phyloP scores from a whole-genome alignment of 208 protist genomes.

The Sergeia podlipaevii region DNA sequence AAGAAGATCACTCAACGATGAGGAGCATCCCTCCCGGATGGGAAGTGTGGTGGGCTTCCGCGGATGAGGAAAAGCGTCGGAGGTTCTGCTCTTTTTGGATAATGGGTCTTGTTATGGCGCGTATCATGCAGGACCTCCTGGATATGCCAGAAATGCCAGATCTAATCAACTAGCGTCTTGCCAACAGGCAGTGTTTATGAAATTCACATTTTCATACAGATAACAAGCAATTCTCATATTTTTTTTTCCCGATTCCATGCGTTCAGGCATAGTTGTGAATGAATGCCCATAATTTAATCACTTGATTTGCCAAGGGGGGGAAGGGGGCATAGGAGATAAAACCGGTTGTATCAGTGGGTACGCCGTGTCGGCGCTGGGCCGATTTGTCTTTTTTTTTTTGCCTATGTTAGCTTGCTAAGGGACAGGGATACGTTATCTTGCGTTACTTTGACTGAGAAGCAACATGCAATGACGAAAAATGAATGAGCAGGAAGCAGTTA shows the following conservation, averaged over 20 bases:
- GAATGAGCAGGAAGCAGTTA: no score
- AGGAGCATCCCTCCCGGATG: conserved; percentile 30
- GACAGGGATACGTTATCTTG: no score
- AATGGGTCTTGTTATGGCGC: conserved; percentile 25
- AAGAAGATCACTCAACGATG: conserved; percentile 19
- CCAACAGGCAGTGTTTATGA: neutral
- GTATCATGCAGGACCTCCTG: conserved; percentile 62
- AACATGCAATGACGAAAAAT: no score
- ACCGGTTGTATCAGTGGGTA: no score
- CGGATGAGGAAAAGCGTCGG: conserved; percentile 41
- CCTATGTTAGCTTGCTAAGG: no score
- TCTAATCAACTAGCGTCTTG: conserved; percentile 36
- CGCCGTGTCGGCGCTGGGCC: no score
- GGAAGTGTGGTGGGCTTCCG: conserved; percentile 75
- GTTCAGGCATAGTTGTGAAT: neutral
- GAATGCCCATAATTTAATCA: neutral
- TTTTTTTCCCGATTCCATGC: neutral
- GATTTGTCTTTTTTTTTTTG: no score
- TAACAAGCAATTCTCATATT: conserved; percentile 5
- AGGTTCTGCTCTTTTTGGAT: conserved; percentile 67
- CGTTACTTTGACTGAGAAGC: no score
- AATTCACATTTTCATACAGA: neutral
- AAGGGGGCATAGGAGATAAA: no score
- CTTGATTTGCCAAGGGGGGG: no score
- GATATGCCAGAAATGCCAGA: conserved; percentile 87